phyloP scores from a whole-genome alignment of 2,329 filamentous ascomycete species.

The Fusarium sp. region DNA sequence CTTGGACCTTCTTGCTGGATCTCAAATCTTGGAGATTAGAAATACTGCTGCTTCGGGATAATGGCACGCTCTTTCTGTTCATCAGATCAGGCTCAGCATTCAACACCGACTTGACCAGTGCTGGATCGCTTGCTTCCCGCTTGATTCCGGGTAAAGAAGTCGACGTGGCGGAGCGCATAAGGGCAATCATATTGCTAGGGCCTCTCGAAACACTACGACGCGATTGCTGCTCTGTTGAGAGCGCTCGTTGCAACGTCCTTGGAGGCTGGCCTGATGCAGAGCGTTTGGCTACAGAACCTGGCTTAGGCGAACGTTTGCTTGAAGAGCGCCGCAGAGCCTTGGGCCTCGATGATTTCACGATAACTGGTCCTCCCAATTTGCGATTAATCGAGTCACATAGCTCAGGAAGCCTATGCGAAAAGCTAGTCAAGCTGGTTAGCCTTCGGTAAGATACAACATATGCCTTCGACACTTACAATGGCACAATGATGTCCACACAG shows the following conservation, averaged over 20 bases:
- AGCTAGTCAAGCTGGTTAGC: conserved; percentile 67
- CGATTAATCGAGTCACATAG: conserved; percentile 78
- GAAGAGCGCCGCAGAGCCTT: conserved; percentile 61
- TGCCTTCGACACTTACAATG: conserved; percentile 71
- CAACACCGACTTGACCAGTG: conserved; percentile 63
- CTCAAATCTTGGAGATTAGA: conserved; percentile 67
- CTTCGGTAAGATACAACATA: neutral
- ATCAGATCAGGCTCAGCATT: conserved; percentile 55
- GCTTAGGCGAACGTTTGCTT: conserved; percentile 61
- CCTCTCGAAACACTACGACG: conserved; percentile 68
- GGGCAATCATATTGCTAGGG: conserved; percentile 69
- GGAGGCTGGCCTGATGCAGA: conserved; percentile 56
- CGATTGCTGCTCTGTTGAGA: conserved; percentile 69
- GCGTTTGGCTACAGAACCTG: conserved; percentile 66
- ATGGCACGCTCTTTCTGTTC: conserved; percentile 57
- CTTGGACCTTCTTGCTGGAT: conserved; percentile 73
- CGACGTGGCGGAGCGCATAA: conserved; percentile 77
- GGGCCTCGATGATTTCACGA: conserved; percentile 67
- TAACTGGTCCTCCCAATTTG: conserved; percentile 80
- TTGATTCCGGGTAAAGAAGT: conserved; percentile 73
- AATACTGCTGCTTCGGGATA: conserved; percentile 61
- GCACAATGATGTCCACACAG: conserved; percentile 83
- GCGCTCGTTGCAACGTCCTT: conserved; percentile 72
- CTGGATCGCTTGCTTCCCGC: conserved; percentile 74
- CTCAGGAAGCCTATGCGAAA: conserved; percentile 80